Base-by-base conservation (phyloP, 2,329 filamentous ascomycete genomes). In the Ophiostoma sp. region DNA sequence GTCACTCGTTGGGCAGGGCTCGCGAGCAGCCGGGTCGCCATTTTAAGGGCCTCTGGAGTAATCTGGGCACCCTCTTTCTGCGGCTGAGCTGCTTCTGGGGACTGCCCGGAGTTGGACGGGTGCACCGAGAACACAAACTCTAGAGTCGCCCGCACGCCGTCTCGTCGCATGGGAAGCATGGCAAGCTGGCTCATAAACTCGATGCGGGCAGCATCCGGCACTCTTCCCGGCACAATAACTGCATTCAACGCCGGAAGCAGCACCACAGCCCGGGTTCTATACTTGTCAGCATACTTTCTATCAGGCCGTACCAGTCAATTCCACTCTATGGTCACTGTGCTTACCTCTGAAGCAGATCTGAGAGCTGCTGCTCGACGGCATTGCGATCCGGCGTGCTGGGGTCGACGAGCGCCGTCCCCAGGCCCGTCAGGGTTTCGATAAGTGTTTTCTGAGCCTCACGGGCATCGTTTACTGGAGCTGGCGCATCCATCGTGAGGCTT, bases 61-160 rank as follows among this genome's bases (percentile, higher is more conserved):
- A 92, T 88, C 58, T 83, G 84, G 4, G 87, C 84, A 1, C 87
- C 86, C 74, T 82, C 79, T 67, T 84, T 86, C 72, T 85, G 83
- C 0, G 82, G 79, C 4, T 74, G 74, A 2, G 78, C 76, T 0
- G 78, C 77, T 67, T 82, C 80, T 6, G 72, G 38, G 1, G 64
- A 16, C 45, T 77, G 76, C 68, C 79, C 75, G 6, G 78, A 77
- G 71, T 79, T 81, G 70, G 84, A 82, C 0, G 88, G 85, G 70
- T 90, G 88, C 6, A 90, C 86, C 1, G 88, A 83, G 69, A 90
- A 89, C 47, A 92, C 81, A 74, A 91, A 91, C 74, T 91, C 89
- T 70, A 91, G 80, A 0, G 87, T 89, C 40, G 85, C 83, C 45
- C 89, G 83, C 14, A 92, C 87, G 18, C 89, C 89, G 70, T 86